Base-by-base conservation (phyloP, 345 rosid species). In the Pistacia integerrima region DNA sequence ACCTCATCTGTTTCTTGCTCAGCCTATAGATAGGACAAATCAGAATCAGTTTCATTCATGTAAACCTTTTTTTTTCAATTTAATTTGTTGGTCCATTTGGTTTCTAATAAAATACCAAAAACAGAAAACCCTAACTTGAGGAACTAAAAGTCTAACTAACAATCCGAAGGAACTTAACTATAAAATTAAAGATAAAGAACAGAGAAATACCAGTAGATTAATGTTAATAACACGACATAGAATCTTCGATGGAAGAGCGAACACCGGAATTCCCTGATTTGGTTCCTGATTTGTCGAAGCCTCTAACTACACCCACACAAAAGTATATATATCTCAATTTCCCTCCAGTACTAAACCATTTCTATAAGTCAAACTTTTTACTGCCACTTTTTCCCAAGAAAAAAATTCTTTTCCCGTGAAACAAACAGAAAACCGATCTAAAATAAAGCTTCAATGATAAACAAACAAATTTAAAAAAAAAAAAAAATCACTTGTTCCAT, bases 1-100 rank as follows among this genome's bases (percentile, higher is more conserved):
- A 96, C 98, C 78, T 96, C 99, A 69, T 96, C 99, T 2, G 98
- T 92, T 51, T 96, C 99, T 84, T 82, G 97, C 83, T 93, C 99
- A 17, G 98, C 98, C 99, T 96, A 80, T 61, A 67, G 79, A 76
- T 56, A 81, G 69, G 58, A 76, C 10, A 70, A 71, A 57, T 44
- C 18, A 44, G 73, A 48, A 36, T 69, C 41, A 69, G 54, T 61
- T 74, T 62, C 48, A 9, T 67, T 36, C 51, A 73, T 76, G 63
- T 72, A 58, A 76, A 66, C 35, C 38, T 51, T 28, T 28, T 28
- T 28, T 28, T n/a, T 56, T 30, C 48, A 76, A 68, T 25, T 46
- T 52, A 33, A 62, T 64, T 55, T 44, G 14, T 25, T 13, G 28
- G 46, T 49, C 52, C 44, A 64, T 35, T 62, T 18, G 28, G n/a